A percentile compares a stretch with the other conserved stretches of the same genome.
Evolutionary conservation across 2,329 filamentous ascomycete genomes (phyloP).

Genomic region (Exophiala dermatitidis): DNA sequence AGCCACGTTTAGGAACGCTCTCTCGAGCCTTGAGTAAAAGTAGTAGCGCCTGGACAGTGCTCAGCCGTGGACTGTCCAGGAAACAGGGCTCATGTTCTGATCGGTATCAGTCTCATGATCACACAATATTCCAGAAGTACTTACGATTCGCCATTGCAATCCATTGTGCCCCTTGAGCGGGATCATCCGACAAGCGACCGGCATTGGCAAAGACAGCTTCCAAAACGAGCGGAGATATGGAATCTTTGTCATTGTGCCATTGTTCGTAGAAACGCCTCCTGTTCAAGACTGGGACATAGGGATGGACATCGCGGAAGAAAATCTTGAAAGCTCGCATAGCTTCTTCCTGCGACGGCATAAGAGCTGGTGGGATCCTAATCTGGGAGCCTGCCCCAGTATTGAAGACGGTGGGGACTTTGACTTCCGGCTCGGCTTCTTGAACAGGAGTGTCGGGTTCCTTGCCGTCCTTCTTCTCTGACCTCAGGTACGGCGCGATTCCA

Average conservation of each 20-base stretch:
- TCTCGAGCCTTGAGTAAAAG: slow-evolving; percentile 87
- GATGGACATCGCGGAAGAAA: slow-evolving; percentile 84
- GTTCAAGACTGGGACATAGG: slow-evolving; percentile 85
- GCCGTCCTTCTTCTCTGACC: slow-evolving; percentile 49
- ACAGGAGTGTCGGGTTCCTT: slow-evolving; percentile 50
- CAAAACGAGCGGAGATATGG: slow-evolving; percentile 79
- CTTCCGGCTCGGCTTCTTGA: slow-evolving; percentile 69
- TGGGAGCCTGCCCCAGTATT: slow-evolving; percentile 62
- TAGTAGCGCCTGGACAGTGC: slow-evolving; percentile 82
- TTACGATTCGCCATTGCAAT: slow-evolving; percentile 78
- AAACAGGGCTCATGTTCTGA: slow-evolving; percentile 85
- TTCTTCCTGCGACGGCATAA: slow-evolving; percentile 85
- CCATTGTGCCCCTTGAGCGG: slow-evolving; percentile 83
- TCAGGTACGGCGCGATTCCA: slow-evolving; percentile 82
- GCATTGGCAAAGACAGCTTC: slow-evolving; percentile 90
- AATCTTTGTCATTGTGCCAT: slow-evolving; percentile 74
- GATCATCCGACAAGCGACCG: slow-evolving; percentile 73
- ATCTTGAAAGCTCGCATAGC: slow-evolving; percentile 79
- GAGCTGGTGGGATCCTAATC: slow-evolving; percentile 79
- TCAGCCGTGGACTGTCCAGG: slow-evolving; percentile 82
- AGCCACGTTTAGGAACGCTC: slow-evolving; percentile 83
- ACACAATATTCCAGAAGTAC: slow-evolving; percentile 24
- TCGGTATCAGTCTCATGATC: slow-evolving; percentile 25
- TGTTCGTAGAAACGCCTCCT: slow-evolving; percentile 76
- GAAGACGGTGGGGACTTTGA: slow-evolving; percentile 57